Evolutionary conservation across 1,284 basidiomycete genomes (phyloP).

Genomic region (Fistulina hepatica): DNA sequence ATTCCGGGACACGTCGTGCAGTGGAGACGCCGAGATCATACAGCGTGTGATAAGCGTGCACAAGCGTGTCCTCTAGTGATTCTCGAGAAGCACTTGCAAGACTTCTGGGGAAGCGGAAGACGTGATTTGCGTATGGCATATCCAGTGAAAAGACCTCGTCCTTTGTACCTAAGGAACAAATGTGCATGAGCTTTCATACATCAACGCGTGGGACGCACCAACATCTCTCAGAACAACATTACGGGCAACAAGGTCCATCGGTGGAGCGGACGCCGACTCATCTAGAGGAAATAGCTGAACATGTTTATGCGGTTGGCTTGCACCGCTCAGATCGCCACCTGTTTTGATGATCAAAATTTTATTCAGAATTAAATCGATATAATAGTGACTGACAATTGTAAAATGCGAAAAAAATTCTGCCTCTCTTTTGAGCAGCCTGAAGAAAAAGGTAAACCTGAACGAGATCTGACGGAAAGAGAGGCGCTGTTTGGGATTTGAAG

Average conservation of each 20-base stretch:
- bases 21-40: conserved; percentile 74
- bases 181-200: neutral
- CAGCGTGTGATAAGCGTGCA: conserved; percentile 58
- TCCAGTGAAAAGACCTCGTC: conserved; percentile 68
- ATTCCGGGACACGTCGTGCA: conserved; percentile 50
- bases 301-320: conserved; percentile 83
- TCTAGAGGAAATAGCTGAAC: conserved; percentile 67
- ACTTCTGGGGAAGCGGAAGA: conserved; percentile 51
- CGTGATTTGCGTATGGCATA: conserved; percentile 73
- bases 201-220: conserved; percentile 27
- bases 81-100: conserved; percentile 32
- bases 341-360: conserved; percentile 1
- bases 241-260: conserved; percentile 60
- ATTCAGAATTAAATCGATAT: conserved; percentile 1
- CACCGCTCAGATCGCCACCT: conserved; percentile 75
- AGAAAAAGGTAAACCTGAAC: conserved; percentile 64
- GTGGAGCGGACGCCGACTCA: conserved; percentile 50
- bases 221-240: conserved; percentile 46
- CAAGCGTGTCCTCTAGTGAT: conserved; percentile 45
- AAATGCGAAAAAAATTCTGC: conserved; percentile 61
- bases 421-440: conserved; percentile 50
- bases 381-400: conserved; percentile 59
- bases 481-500: conserved; percentile 64
- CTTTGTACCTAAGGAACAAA: conserved; percentile 22
- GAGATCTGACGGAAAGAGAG: conserved; percentile 68